Evolutionary conservation across 1,284 basidiomycete genomes (phyloP), one percentile per base, ranked within the genome.

Genomic region (Retiboletus fuscus): DNA sequence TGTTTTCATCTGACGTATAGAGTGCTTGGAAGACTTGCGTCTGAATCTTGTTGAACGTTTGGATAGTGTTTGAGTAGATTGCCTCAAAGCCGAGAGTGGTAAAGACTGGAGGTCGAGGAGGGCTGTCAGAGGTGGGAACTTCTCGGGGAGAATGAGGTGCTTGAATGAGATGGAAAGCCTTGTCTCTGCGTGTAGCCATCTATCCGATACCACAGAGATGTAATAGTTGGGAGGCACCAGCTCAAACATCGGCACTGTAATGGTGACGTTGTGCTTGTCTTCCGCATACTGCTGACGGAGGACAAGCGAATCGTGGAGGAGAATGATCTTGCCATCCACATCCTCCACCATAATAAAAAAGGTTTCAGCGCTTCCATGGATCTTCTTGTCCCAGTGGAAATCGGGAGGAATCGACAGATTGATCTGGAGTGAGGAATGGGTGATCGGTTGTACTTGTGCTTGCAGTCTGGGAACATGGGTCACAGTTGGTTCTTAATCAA

Each of bases 171-270:
- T 95, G 0, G 98, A 97, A 0, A 99, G 86, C 16, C 96, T 91
- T 3, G 96, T 98, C 83, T 99, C 96, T 16, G 96, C 90, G 77
- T 99, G 96, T 49, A 99, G 80, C 97, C 98, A 99, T 51, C 96
- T 91, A 82, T 99, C 97, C 6, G 96, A 97, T 73, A 34, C 96
- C 96, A 98, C 87, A 18, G 95, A 96, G 80, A 99, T 96, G 84
- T 96, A 99, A 85, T 98, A 98, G 83, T 99, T 99, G 2, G 97
- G 97, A 60, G 97, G 97, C 7, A 97, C 92, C 0, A 97, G 97
- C 77, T 99, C 97, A 74, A 95, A 96, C 91, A 99, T 97, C 0
- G 96, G 96, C 1, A 98, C 95, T 1, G 96, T 98, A 74, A 99
- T 91, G 0, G 96, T 96, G 60, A 99, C 90, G 71, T 92, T 96